Evolutionary conservation across 78 protist genomes (phyloP), one percentile per base, ranked within the genome.

Genomic region (Pigoraptor vietnamica): DNA sequence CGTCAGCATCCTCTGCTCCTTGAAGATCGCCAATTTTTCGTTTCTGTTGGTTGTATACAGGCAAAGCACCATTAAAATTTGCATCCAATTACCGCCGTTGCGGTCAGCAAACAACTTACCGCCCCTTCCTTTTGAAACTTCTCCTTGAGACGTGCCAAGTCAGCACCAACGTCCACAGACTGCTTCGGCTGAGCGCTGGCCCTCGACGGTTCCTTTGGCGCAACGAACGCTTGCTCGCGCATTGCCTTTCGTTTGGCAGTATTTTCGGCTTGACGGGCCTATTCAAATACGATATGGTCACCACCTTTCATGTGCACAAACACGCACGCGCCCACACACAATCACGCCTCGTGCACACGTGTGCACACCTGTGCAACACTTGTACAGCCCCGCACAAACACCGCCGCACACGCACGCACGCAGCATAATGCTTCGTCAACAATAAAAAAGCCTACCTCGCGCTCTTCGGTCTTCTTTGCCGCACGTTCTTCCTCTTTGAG

Each of bases 221-320:
- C 91, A 37, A 87, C 81, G 21, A 89, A 92, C 2, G 91, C 56
- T n/a, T n/a, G 89, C 34, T 88, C 91, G 25, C 94, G 33, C 40
- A 89, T 23, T n/a, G 36, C 82, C 89, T 92, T 39, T 0, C 79
- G 89, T 10, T 40, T 32, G 14, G 25, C 32, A 25, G 38, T n/a
- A 32, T 9, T 34, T 39, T 39, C 91, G 37, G 93, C 89, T 40
- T 92, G 93, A 6, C 36, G 34, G 21, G 23, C 81, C 34, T 92
- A 33, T 48, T 48, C 67, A 48, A 21, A 48, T 48, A 48, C 14
- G 14, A 48, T 21, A 48, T 21, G 67, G 79, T 86, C 33, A 21
- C 86, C 90, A 33, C 87, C 2, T 35, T 91, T 91, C 29, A 29
- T 10, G 36, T 86, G 23, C 81, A 36, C 39, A 19, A 82, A 90